Base-by-base conservation (phyloP, 2,329 filamentous ascomycete genomes). In the Neocucurbitaria cava region DNA sequence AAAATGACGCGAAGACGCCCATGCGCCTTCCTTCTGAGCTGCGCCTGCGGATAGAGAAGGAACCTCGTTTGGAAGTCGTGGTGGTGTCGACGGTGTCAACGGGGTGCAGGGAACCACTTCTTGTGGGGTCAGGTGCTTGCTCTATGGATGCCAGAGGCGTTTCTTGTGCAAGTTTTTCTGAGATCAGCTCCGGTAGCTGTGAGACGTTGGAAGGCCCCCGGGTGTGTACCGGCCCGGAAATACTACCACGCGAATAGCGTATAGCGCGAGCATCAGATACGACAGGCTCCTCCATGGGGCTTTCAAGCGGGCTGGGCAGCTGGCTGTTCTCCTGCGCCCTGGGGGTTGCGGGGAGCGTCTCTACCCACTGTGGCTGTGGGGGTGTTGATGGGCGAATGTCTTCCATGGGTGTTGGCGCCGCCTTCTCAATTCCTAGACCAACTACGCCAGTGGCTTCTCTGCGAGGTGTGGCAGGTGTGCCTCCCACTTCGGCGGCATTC, bases 351-450 rank as follows among this genome's bases (percentile, higher is more conserved):
- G 64, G 62, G 3, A 56, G 15, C 5, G 59, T 62, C 11, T 69
- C 49, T 15, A 67, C 33, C 41, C 51, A 54, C 24, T 65, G 54
- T 23, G 59, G 65, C 20, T 55, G 70, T 26, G 60, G 65, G 24
- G 71, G 71, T 15, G 71, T 74, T 9, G 81, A 80, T 9, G 76
- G 70, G 9, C 69, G 71, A 9, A 74, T 64, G 81, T 82, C 60
- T 79, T 82, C 70, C 79, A 85, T 23, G 81, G 85, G 23, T 82
- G 86, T n/a, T 81, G 13, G 83, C 72, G 33, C 82, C 79, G 46
- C 86, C 85, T 38, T 83, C 26, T 85, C 83, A 38, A 83, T 81
- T 9, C 82, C 85, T n/a, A 88, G 69, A 0, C 83, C 85, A 23
- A 83, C 74, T 13, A 59, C 62, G 46, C 65, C 66, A 18, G 52